A percentile compares a stretch with the other conserved stretches of the same genome.
Conservation (phyloP, 1,284 basidiomycete genomes). For the Moesziomyces globuligerus region DNA sequence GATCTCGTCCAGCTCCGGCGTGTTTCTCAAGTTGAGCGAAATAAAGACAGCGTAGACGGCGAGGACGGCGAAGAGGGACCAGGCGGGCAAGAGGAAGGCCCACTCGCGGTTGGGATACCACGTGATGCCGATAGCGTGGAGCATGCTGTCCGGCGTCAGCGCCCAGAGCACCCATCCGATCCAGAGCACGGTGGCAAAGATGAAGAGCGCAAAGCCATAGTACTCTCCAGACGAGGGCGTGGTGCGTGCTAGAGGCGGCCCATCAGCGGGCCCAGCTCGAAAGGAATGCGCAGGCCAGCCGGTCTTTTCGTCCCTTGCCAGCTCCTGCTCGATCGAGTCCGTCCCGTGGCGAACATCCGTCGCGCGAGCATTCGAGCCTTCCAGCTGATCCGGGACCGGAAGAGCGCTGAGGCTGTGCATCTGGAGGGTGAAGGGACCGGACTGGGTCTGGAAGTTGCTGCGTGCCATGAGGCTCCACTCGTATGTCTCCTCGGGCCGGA, state of each 20-base stretch:
- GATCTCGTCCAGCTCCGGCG: slow-evolving; percentile 44
- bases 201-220: slow-evolving; percentile 58
- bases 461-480: slow-evolving; percentile 61
- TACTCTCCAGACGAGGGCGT: slow-evolving; percentile 34
- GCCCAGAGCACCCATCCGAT: slow-evolving; percentile 52
- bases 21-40: slow-evolving; percentile 35
- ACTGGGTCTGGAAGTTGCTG: slow-evolving; percentile 54
- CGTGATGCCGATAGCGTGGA: slow-evolving; percentile 45
- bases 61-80: slow-evolving; percentile 52
- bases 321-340: neutral
- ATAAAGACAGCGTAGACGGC: slow-evolving; percentile 51
- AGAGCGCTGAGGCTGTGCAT: slow-evolving; percentile 39
- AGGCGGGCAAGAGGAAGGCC: slow-evolving; percentile 55
- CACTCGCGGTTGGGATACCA: slow-evolving; percentile 61
- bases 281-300: slow-evolving; percentile 17
- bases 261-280: slow-evolving; percentile 11
- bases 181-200: slow-evolving; percentile 52
- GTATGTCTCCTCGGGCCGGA: slow-evolving; percentile 37
- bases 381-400: slow-evolving; percentile 7
- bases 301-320: slow-evolving; percentile 27
- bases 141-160: slow-evolving; percentile 38
- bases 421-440: slow-evolving; percentile 44
- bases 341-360: neutral
- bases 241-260: slow-evolving; percentile 12
- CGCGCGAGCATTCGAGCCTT: neutral